Evolutionary conservation across 495 filamentous ascomycete species (phyloP), one percentile per base, ranked within the genome.

Genomic region (Rusavskia elegans): DNA sequence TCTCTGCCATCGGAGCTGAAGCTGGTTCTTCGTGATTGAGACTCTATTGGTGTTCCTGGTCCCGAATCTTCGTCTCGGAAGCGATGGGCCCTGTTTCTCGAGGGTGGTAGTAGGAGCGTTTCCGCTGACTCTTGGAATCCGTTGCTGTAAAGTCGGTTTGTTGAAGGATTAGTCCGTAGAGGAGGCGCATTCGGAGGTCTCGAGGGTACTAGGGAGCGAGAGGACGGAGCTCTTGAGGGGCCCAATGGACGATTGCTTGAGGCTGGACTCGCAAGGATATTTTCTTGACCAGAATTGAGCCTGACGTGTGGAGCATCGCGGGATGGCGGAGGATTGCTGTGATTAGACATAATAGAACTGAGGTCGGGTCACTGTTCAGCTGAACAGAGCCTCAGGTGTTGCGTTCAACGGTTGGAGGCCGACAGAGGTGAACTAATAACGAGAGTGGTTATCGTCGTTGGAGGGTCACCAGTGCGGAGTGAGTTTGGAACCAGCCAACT

Each of bases 1-100:
- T 82, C 79, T 30, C 72, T 68, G 3, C 59, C 64, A 23, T 79
- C 79, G 13, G 77, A 82, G 55, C 73, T 78, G 71, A 75, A 81
- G 63, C 81, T 83, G 16, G 76, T 78, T 52, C 80, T 65, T 53
- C 79, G 68, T 32, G 78, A 81, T n/a, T 60, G 67, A 8, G 63
- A 65, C 14, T 64, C 54, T 44, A 66, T 60, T 17, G 74, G 70
- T 10, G 75, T 73, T 6, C 59, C 62, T 7, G 63, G 48, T 0
- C 64, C 63, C n/a, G 66, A 65, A 13, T 73, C 63, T 19, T 74
- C 68, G 52, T 75, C 72, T 50, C 73, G 61, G 53, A 68, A 71
- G 14, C 68, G 63, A 46, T 64, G 59, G 48, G 64, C 64, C 45
- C 65, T 70, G 38, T 61, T 67, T 25, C 65, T 68, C 50, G 63